These are phyloP conservation scores for Pseudocercospora cruenta DNA, from an alignment of 2,329 filamentous ascomycete species.

Conservation along the genomic window DNA sequence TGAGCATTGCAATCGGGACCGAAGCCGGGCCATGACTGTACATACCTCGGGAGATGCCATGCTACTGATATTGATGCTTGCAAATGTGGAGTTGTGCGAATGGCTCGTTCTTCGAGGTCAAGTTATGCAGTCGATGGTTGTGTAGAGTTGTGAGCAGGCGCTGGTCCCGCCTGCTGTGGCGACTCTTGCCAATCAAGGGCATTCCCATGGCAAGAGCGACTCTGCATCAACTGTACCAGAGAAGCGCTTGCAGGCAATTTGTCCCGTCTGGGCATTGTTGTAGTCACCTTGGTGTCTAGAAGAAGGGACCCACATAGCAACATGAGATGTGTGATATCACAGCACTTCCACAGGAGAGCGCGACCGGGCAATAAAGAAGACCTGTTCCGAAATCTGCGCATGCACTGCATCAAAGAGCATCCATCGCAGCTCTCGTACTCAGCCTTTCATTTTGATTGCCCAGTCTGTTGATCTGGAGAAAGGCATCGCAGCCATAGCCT, in stretches of 20 bases:
- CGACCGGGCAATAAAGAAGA: neutral
- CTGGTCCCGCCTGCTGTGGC: neutral
- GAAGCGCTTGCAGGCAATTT: neutral
- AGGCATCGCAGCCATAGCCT: slow-evolving; percentile 94
- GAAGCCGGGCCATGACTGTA: neutral
- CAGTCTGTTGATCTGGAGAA: slow-evolving; percentile 92
- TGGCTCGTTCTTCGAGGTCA: neutral
- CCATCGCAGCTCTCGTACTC: slow-evolving; percentile 60
- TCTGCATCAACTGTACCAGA: neutral
- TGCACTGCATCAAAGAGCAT: slow-evolving; percentile 32
- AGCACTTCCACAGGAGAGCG: neutral
- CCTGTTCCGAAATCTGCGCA: neutral
- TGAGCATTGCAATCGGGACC: neutral
- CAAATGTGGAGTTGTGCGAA: neutral
- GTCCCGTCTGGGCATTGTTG: neutral
- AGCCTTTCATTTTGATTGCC: slow-evolving; percentile 98
- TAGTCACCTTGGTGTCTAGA: neutral
- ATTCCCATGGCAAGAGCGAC: neutral
- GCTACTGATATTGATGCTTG: neutral
- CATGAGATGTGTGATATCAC: neutral
- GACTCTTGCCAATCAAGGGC: neutral
- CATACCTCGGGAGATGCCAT: neutral
- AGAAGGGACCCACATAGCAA: neutral
- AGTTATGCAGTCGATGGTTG: neutral
- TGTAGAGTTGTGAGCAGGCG: neutral